Conservation (phyloP, 23 red algal species). For the Gracilaria caudata region DNA sequence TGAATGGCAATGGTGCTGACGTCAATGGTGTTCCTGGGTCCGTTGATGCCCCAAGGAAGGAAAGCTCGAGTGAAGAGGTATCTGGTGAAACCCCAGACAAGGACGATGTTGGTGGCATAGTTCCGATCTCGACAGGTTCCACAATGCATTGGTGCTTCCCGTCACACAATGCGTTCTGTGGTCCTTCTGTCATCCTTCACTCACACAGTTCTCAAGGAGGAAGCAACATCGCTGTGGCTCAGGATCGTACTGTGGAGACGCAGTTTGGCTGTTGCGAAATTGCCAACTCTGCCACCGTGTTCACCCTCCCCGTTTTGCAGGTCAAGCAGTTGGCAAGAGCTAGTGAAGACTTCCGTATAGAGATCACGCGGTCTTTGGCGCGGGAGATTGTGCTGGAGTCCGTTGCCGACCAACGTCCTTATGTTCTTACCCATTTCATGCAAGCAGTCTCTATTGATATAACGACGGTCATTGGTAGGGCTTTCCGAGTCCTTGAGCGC, state of each 20-base stretch:
- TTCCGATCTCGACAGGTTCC: slow-evolving; percentile 8
- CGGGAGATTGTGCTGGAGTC: slow-evolving; percentile 68
- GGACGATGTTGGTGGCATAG: slow-evolving; percentile 6
- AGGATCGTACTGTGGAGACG: slow-evolving; percentile 43
- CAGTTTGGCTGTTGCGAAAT: slow-evolving; percentile 61
- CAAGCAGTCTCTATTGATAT: slow-evolving; percentile 22
- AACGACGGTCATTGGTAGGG: slow-evolving; percentile 41
- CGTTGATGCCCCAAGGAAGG: slow-evolving; percentile 4
- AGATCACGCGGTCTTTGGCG: slow-evolving; percentile 64
- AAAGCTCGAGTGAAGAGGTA: slow-evolving; percentile 41
- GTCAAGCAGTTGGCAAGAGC: slow-evolving; percentile 42
- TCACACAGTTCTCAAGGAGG: slow-evolving; percentile 18
- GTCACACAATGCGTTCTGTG: slow-evolving; percentile 52
- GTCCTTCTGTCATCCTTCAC: slow-evolving; percentile 48
- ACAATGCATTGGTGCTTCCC: slow-evolving; percentile 81
- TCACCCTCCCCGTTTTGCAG: slow-evolving; percentile 51
- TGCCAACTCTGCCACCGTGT: slow-evolving; percentile 55
- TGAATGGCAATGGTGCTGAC: neutral
- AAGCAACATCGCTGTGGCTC: slow-evolving; percentile 19
- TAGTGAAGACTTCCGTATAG: slow-evolving; percentile 52
- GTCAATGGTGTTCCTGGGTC: neutral
- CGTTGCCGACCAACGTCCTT: slow-evolving; percentile 68
- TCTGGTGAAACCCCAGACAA: slow-evolving; percentile 18
- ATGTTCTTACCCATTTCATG: slow-evolving; percentile 54
- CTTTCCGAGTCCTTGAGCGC: slow-evolving; percentile 35